Percentiles rank a stretch among this genome's conserved stretches.
These are phyloP conservation scores for Cyclocybe cylindracea DNA, from an alignment of 768 basidiomycete species.

Conservation along the genomic window DNA sequence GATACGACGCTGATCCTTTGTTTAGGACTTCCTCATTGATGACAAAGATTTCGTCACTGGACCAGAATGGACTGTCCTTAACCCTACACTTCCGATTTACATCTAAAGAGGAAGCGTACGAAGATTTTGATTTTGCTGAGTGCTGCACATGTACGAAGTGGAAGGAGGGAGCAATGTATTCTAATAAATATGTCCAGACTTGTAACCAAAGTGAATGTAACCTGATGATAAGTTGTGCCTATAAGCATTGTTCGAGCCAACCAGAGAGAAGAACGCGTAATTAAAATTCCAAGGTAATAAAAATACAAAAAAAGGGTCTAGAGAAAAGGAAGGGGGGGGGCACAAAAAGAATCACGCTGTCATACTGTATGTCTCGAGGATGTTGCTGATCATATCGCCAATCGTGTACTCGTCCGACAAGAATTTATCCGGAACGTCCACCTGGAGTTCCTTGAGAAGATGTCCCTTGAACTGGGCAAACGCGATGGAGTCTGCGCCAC, in stretches of 20 bases:
- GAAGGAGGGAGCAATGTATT: too few species aligned
- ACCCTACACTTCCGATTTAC: conserved; percentile 80
- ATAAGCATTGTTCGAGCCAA: too few species aligned
- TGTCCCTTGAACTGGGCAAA: conserved; percentile 35
- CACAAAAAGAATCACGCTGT: neutral
- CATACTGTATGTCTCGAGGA: conserved; percentile 18
- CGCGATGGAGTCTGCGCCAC: conserved; percentile 34
- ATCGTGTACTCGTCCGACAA: conserved; percentile 31
- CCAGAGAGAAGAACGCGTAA: too few species aligned
- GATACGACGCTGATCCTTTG: conserved; percentile 7
- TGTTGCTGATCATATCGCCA: conserved; percentile 29
- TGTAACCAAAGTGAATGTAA: too few species aligned
- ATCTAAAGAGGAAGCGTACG: conserved; percentile 41
- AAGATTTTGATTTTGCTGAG: too few species aligned
- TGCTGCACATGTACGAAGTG: too few species aligned
- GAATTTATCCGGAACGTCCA: conserved; percentile 33
- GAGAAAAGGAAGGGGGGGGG: neutral
- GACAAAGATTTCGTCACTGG: conserved; percentile 71
- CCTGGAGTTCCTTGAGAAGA: conserved; percentile 28
- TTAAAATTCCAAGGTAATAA: neutral
- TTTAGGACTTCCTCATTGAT: conserved; percentile 83
- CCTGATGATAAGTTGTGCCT: too few species aligned
- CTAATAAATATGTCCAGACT: too few species aligned
- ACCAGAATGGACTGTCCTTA: conserved; percentile 70
- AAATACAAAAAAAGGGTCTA: neutral